Conservation (phyloP, 176 grass and related monocot genomes). For the Tillandsia leiboldiana region DNA sequence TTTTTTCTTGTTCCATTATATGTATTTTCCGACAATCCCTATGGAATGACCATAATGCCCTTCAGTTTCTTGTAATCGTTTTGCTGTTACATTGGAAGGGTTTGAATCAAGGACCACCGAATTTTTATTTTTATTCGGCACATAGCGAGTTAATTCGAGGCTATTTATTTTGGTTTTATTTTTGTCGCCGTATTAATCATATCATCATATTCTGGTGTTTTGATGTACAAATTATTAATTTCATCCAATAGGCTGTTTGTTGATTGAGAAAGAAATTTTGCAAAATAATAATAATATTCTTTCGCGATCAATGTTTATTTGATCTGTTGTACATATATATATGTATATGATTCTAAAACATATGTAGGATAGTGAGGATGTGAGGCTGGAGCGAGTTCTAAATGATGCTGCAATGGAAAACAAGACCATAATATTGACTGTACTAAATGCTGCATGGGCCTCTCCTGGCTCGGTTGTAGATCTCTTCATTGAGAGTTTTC, state of each 20-base stretch:
- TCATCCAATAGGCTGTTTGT: too few relatives aligned
- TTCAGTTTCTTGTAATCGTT: not conserved
- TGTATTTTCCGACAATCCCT: too few relatives aligned
- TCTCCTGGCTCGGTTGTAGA: constrained; percentile 51
- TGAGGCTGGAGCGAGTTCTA: constrained; percentile 47
- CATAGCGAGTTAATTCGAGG: not conserved
- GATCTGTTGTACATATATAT: not conserved
- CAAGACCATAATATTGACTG: constrained; percentile 62
- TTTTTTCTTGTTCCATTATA: too few relatives aligned
- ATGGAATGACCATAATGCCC: constrained; percentile 1
- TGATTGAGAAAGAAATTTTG: too few relatives aligned
- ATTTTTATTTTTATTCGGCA: not conserved
- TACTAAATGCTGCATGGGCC: constrained; percentile 63
- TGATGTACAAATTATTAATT: not conserved
- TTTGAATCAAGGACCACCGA: too few relatives aligned
- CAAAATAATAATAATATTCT: too few relatives aligned
- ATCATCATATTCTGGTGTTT: not conserved
- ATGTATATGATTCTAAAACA: not conserved
- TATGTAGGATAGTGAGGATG: constrained; percentile 46
- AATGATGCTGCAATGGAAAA: constrained; percentile 44
- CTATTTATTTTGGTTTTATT: not conserved
- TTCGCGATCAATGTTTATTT: not conserved
- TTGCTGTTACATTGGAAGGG: not conserved
- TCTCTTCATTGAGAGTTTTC: constrained; percentile 71
- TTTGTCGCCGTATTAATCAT: not conserved